Evolutionary conservation across 306 rosid species (phyloP), one percentile per base, ranked within the genome.

Genomic region (Fragaria iinumae): DNA sequence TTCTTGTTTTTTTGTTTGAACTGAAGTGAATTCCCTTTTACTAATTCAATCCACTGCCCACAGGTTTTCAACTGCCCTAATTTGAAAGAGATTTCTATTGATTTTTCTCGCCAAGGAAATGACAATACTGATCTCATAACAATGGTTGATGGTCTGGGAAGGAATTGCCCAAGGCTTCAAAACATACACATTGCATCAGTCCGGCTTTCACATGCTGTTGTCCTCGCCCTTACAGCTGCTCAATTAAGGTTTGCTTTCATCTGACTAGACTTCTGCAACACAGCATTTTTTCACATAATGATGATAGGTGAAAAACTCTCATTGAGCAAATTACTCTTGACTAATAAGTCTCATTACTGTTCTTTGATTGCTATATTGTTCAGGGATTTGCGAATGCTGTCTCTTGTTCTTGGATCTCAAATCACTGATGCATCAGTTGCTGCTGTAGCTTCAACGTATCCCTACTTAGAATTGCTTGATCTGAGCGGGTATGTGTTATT

Each of bases 371-470:
- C 55, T 29, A 45, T 47, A 68, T 77, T 39, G 45, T 79, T 68
- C 86, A 92, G 98, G 91, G 89, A 86, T 67, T 76, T 96, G 84
- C 90, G 86, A 55, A 96, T 84, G 98, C 98, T 96, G 48, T 96
- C 99, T 39, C 97, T 96, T 72, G 98, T 96, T 84, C 97, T 96
- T 75, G 99, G 99, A 82, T 86, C 96, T 81, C 93, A 91, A 84
- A 89, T 96, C 68, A 88, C 90, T 4, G 99, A 96, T 88, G 99
- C 99, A 53, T 96, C 99, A 67, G 98, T 92, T 82, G 99, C 99
- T 86, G 92, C 99, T 71, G 93, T 96, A 76, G 84, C 98, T 80
- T 87, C 96, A 23, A 87, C 90, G 84, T 89, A 89, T 82, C 97
- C 96, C 6, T 79, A 85, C 76, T 80, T 96, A 23, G 97, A 96